These are phyloP conservation scores for Colletotrichum acutatum DNA, from an alignment of 2,329 filamentous ascomycete genomes.

Conservation along the genomic window DNA sequence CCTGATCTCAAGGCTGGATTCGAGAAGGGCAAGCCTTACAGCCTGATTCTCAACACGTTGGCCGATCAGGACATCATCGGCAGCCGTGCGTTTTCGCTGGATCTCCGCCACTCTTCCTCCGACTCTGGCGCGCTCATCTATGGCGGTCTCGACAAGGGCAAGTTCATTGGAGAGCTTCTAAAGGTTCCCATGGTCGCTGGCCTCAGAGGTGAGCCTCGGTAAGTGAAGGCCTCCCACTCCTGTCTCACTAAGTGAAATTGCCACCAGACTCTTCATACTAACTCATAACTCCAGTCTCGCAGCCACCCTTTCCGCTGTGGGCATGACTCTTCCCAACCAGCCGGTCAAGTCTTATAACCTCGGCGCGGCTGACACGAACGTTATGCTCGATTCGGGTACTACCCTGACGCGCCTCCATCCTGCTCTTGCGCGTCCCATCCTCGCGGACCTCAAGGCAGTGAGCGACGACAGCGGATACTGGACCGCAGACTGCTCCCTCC, in stretches of 20 bases:
- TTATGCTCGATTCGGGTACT: constrained; percentile 64
- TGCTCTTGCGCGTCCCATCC: constrained; percentile 53
- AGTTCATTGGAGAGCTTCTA: constrained; percentile 59
- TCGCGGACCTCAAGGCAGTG: constrained; percentile 53
- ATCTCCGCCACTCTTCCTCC: constrained; percentile 57
- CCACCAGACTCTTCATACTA: constrained; percentile 31
- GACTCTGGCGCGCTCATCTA: constrained; percentile 62
- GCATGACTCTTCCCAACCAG: constrained; percentile 42
- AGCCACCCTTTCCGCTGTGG: constrained; percentile 45
- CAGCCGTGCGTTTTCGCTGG: constrained; percentile 62
- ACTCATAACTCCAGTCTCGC: constrained; percentile 42
- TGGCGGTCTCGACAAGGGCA: constrained; percentile 63
- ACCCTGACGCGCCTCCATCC: constrained; percentile 60
- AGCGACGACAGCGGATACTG: constrained; percentile 56
- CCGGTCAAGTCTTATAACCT: constrained; percentile 41
- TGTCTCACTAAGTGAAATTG: neutral
- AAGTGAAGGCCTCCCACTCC: constrained; percentile 1
- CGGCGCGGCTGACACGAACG: constrained; percentile 47
- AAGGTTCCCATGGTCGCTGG: constrained; percentile 55
- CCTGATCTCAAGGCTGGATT: constrained; percentile 54
- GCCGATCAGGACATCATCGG: constrained; percentile 58
- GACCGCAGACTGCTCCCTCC: constrained; percentile 54
- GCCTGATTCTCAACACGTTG: constrained; percentile 63
- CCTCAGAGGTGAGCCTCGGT: constrained; percentile 45
- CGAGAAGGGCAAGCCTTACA: constrained; percentile 54